Percentiles rank a stretch among this genome's conserved stretches.
Conservation (phyloP, 495 filamentous ascomycete species). For the Trichoderma asperelloides region DNA sequence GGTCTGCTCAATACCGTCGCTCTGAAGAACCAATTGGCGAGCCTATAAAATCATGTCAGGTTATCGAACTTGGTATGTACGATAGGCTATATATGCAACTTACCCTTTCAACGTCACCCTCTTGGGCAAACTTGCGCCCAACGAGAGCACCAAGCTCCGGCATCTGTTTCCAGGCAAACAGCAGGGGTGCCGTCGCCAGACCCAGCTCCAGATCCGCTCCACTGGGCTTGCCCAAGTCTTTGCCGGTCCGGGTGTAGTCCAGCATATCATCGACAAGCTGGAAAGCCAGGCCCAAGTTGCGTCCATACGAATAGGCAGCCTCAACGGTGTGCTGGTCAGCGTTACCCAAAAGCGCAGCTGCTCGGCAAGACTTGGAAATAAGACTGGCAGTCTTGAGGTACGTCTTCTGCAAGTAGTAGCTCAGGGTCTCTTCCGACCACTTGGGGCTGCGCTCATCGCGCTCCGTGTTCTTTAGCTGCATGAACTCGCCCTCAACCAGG, state of each 20-base stretch:
- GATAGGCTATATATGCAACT: conserved; percentile 21
- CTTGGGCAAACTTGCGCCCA: conserved; percentile 74
- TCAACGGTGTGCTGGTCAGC: conserved; percentile 72
- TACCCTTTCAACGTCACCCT: conserved; percentile 79
- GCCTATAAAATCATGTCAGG: conserved; percentile 47
- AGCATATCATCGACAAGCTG: conserved; percentile 98
- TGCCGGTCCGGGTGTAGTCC: conserved; percentile 80
- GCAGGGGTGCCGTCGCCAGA: conserved; percentile 85
- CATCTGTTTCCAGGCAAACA: conserved; percentile 93
- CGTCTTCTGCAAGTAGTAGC: conserved; percentile 97
- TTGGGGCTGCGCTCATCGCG: conserved; percentile 71
- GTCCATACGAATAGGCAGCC: conserved; percentile 83
- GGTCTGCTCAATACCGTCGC: conserved; percentile 84
- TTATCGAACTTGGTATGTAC: conserved; percentile 8
- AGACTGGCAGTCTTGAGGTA: conserved; percentile 94
- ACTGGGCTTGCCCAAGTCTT: conserved; percentile 86
- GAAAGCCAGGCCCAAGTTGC: conserved; percentile 88
- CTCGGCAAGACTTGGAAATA: conserved; percentile 91
- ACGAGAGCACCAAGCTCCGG: conserved; percentile 80
- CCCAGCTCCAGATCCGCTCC: conserved; percentile 92
- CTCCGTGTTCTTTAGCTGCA: conserved; percentile 96
- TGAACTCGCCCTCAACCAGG: conserved; percentile 96
- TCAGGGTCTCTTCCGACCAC: conserved; percentile 78
- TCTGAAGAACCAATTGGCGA: conserved; percentile 69
- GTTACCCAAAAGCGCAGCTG: conserved; percentile 76